Evolutionary conservation across 495 filamentous ascomycete genomes (phyloP).

Genomic region (Monascus purpureus): DNA sequence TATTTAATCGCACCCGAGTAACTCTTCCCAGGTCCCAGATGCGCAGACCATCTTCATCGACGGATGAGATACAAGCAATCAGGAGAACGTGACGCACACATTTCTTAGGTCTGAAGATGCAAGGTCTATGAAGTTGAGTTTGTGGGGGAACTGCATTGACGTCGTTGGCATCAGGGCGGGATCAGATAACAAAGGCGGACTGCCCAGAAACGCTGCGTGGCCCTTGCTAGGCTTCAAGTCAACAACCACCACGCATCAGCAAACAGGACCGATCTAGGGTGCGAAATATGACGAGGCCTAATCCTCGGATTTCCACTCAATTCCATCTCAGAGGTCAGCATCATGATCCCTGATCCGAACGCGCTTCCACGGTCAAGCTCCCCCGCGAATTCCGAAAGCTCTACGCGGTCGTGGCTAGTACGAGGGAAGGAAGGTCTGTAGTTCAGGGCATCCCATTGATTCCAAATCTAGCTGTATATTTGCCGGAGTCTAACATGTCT

Average conservation of each 20-base stretch:
- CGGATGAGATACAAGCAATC: too few species aligned
- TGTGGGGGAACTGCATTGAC: not conserved
- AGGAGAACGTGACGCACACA: too few species aligned
- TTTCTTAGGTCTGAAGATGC: too few species aligned
- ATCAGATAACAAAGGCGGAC: not conserved
- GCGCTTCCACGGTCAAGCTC: constrained; percentile 53
- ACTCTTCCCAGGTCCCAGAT: too few species aligned
- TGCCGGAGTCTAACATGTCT: constrained; percentile 4
- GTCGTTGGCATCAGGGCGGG: not conserved
- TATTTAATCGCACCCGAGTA: too few species aligned
- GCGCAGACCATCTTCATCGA: too few species aligned
- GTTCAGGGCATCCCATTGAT: not conserved
- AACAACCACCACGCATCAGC: constrained; percentile 5
- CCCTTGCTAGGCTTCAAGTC: constrained; percentile 7
- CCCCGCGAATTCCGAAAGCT: constrained; percentile 64
- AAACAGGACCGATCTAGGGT: constrained; percentile 10
- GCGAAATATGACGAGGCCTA: constrained; percentile 27
- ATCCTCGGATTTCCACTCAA: constrained; percentile 9
- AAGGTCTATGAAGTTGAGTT: too few species aligned
- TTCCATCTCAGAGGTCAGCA: constrained; percentile 21
- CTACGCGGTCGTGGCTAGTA: constrained; percentile 41
- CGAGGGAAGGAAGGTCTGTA: constrained; percentile 37
- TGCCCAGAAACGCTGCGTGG: constrained; percentile 11
- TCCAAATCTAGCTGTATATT: too few species aligned
- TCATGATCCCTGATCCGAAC: constrained; percentile 59